Evolutionary conservation across 805 yeast genomes (phyloP).

Genomic region (Cyberlindnera sargentensis): DNA sequence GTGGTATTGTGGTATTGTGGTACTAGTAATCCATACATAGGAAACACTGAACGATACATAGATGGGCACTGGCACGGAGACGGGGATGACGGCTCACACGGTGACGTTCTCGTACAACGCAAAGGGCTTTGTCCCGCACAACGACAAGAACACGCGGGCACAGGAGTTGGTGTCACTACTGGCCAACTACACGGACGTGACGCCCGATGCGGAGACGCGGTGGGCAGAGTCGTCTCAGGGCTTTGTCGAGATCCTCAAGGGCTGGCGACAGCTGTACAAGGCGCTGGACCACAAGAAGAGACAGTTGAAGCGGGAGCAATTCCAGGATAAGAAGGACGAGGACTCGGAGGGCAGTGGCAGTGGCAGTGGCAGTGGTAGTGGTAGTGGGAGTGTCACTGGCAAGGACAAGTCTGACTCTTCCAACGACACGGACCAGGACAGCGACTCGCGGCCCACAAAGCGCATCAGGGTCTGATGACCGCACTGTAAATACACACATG

Average conservation of each 20-base stretch:
- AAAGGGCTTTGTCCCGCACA: conserved; percentile 2
- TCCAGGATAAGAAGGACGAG: not conserved
- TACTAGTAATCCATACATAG: no score
- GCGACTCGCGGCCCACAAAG: no score
- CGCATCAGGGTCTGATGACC: no score
- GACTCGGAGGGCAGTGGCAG: not conserved
- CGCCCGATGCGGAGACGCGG: conserved; percentile 7
- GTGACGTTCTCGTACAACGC: conserved; percentile 11
- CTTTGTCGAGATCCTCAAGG: conserved; percentile 9
- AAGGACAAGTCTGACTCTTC: no score
- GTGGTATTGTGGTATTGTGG: no score
- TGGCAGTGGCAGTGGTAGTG: no score
- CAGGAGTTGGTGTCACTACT: not conserved
- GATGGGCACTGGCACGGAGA: no score
- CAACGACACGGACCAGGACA: no score
- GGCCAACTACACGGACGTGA: conserved; percentile 2
- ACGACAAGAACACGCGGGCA: conserved; percentile 3
- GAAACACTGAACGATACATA: no score
- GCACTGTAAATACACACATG: no score
- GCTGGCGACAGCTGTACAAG: conserved; percentile 23
- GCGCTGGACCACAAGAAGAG: conserved; percentile 22
- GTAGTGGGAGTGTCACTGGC: no score
- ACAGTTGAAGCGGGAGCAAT: conserved; percentile 11
- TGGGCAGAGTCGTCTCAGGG: conserved; percentile 15
- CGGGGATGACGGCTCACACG: conserved; percentile 2